Evolutionary conservation across 2,329 filamentous ascomycete genomes (phyloP), one percentile per base, ranked within the genome.

Genomic region (Penicillium decumbens): DNA sequence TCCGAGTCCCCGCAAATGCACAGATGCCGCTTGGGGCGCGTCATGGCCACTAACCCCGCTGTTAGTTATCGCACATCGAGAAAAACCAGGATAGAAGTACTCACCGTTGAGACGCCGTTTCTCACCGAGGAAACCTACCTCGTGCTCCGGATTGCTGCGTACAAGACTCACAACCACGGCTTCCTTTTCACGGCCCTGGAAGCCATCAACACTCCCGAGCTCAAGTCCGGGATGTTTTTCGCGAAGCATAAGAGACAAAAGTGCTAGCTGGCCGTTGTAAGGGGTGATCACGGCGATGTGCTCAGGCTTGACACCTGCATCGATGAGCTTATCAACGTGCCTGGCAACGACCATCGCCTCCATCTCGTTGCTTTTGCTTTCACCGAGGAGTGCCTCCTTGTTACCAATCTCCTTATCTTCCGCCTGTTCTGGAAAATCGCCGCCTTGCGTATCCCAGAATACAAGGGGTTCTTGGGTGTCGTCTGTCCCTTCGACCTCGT

Each of bases 151-250:
- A 66, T 98, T 98, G 71, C 91, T 96, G 58, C 93, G 80, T 49
- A 98, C 93, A n/a, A 97, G 79, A 69, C 87, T 95, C 44, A 98
- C 85, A 33, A 98, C 80, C 13, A 98, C 85, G 2, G 89, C 93
- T 70, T 98, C 93, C 71, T 98, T 98, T 71, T 98, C 93, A 15
- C 93, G 83, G 29, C 93, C 93, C 70, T 98, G 93, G 67, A 98
- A 98, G 2, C 92, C 93, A 69, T 98, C 93, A 2, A 98, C 89
- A 62, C 89, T 95, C 29, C 93, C 93, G n/a, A 98, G 77, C 69
- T 98, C 93, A 43, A 98, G 83, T 10, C 87, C 89, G 0, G 87
- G 87, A 61, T 87, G 95, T 33, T 77, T 75, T 52, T 93, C 88
- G 65, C 92, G 93, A 43, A 98, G 78, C 57, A 86, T 78, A 32